Percentiles rank a stretch among this genome's conserved stretches.
Evolutionary conservation across 768 basidiomycete genomes (phyloP).

Genomic region (Amyloporia xantha): DNA sequence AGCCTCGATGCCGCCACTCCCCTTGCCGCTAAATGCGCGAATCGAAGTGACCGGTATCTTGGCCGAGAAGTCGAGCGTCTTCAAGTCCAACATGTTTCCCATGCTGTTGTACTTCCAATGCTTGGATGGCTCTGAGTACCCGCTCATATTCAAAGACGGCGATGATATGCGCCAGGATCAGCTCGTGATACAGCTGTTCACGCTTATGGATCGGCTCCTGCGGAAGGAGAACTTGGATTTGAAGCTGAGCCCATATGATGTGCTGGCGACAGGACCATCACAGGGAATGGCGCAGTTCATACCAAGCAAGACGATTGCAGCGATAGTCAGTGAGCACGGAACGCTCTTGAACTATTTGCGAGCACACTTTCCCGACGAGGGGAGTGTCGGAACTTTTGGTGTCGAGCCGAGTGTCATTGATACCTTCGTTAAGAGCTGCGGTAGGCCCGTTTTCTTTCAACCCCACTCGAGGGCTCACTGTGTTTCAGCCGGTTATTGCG

Average conservation of each 20-base stretch:
- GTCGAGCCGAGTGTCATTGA: conserved; percentile 94
- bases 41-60: conserved; percentile 81
- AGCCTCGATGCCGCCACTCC: conserved; percentile 70
- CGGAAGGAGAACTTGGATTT: conserved; percentile 94
- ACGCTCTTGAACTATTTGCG: conserved; percentile 84
- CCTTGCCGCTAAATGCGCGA: conserved; percentile 87
- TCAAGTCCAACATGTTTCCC: conserved; percentile 96
- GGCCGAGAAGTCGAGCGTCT: conserved; percentile 88
- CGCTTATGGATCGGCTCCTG: conserved; percentile 91
- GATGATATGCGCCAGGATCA: conserved; percentile 99
- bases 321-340: conserved; percentile 89
- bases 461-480: conserved; percentile 1
- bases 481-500: conserved; percentile 89
- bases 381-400: conserved; percentile 88
- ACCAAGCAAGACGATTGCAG: conserved; percentile 91
- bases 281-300: conserved; percentile 98
- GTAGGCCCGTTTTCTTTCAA: conserved; percentile 39
- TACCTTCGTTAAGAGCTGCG: conserved; percentile 94
- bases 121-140: conserved; percentile 77
- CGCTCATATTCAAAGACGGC: conserved; percentile 97
- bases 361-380: conserved; percentile 85
- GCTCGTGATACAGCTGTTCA: conserved; percentile 96
- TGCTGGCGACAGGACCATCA: conserved; percentile 82
- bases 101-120: conserved; percentile 88
- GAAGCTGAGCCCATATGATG: conserved; percentile 85